phyloP scores from a whole-genome alignment of 2,329 filamentous ascomycete species.

The Fusarium heterosporum region DNA sequence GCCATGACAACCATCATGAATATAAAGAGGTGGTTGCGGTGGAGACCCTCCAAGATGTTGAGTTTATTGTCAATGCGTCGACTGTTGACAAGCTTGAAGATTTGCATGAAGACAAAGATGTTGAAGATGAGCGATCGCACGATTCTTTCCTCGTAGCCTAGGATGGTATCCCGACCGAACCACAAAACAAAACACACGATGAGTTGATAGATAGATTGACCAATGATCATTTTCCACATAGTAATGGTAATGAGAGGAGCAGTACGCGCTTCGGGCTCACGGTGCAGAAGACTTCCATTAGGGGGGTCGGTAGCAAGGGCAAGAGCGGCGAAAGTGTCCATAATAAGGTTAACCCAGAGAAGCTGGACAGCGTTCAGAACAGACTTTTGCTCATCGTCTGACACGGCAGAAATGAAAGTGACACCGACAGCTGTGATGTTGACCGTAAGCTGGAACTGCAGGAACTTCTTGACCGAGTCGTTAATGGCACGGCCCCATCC shows the following conservation, averaged over 20 bases:
- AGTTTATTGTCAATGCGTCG: slow-evolving; percentile 82
- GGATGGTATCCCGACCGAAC: slow-evolving; percentile 66
- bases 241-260: slow-evolving; percentile 78
- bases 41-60: slow-evolving; percentile 83
- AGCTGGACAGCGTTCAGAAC: slow-evolving; percentile 75
- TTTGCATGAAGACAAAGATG: slow-evolving; percentile 78
- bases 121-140: slow-evolving; percentile 71
- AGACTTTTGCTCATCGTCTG: slow-evolving; percentile 64
- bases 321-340: slow-evolving; percentile 75
- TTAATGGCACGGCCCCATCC: slow-evolving; percentile 76
- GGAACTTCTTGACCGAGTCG: slow-evolving; percentile 75
- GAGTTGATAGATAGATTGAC: slow-evolving; percentile 70
- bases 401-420: slow-evolving; percentile 71
- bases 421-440: slow-evolving; percentile 76
- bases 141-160: slow-evolving; percentile 61
- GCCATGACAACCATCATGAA: slow-evolving; percentile 51
- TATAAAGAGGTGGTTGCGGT: slow-evolving; percentile 36
- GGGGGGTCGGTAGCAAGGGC: slow-evolving; percentile 73
- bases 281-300: slow-evolving; percentile 66
- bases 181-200: slow-evolving; percentile 68
- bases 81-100: slow-evolving; percentile 76
- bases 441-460: slow-evolving; percentile 77
- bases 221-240: slow-evolving; percentile 75
- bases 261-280: slow-evolving; percentile 67
- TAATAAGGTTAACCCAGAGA: slow-evolving; percentile 77